These are phyloP conservation scores for Gorgonomyces haynaldii DNA, from an alignment of 192 early-diverging fungal species.

Conservation along the genomic window DNA sequence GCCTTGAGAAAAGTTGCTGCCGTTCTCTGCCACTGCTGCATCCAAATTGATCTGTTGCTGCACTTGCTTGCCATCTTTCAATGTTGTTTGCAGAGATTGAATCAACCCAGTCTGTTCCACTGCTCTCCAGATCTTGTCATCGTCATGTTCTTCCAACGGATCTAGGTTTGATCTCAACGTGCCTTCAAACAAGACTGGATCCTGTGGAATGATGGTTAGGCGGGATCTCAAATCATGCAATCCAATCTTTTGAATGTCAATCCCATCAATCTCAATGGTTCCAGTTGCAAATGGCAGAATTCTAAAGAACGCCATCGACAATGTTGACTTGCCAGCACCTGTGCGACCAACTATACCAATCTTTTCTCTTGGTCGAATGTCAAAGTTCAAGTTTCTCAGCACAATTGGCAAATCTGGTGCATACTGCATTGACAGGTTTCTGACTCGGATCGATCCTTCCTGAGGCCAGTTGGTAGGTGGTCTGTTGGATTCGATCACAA, in stretches of 20 bases:
- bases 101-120: constrained; percentile 56
- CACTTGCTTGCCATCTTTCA: constrained; percentile 27
- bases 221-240: constrained; percentile 36
- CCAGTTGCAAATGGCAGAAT: constrained; percentile 46
- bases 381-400: constrained; percentile 27
- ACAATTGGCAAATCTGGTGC: constrained; percentile 40
- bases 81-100: constrained; percentile 28
- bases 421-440: constrained; percentile 43
- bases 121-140: constrained; percentile 28
- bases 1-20: constrained; percentile 27
- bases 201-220: constrained; percentile 31
- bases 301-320: constrained; percentile 56
- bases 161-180: constrained; percentile 54
- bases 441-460: constrained; percentile 38
- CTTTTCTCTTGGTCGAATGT: constrained; percentile 23
- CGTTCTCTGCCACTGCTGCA: constrained; percentile 28
- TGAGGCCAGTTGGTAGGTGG: constrained; percentile 19
- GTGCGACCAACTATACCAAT: constrained; percentile 41
- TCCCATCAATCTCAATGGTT: constrained; percentile 49
- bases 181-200: constrained; percentile 42
- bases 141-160: constrained; percentile 35
- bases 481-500: constrained; percentile 31
- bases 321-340: constrained; percentile 63
- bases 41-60: constrained; percentile 61
- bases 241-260: constrained; percentile 49